Percentiles rank a stretch among this genome's conserved stretches.
Evolutionary conservation across 2,329 filamentous ascomycete species (phyloP).

Genomic region (Neophaeococcomyces aloes): DNA sequence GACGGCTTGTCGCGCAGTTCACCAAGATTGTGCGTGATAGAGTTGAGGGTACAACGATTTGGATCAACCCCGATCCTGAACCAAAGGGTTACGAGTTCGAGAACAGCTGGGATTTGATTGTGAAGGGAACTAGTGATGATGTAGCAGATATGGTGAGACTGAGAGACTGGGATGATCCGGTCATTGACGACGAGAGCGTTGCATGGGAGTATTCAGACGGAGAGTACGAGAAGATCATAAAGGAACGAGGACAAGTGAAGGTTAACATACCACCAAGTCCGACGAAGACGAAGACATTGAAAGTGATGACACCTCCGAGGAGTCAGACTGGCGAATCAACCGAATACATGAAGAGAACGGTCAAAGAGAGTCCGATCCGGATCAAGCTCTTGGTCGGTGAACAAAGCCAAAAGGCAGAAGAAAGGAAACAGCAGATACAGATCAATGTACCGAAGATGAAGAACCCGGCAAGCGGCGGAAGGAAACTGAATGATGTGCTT

Average conservation of each 20-base stretch:
- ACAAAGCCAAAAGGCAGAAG: slow-evolving; percentile 18
- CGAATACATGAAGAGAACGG: neutral
- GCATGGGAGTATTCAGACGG: slow-evolving; percentile 31
- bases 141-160: slow-evolving; percentile 63
- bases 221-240: slow-evolving; percentile 35
- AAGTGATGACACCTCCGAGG: slow-evolving; percentile 34
- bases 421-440: slow-evolving; percentile 21
- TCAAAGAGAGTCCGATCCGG: slow-evolving; percentile 8
- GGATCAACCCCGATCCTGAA: slow-evolving; percentile 84
- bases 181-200: slow-evolving; percentile 29
- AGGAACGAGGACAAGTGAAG: slow-evolving; percentile 28
- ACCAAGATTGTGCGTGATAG: slow-evolving; percentile 75
- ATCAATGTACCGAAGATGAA: slow-evolving; percentile 10
- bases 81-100: slow-evolving; percentile 76
- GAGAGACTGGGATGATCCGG: slow-evolving; percentile 46
- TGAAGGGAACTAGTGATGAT: slow-evolving; percentile 77
- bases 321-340: slow-evolving; percentile 25
- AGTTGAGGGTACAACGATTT: slow-evolving; percentile 75
- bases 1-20: slow-evolving; percentile 80
- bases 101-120: slow-evolving; percentile 85
- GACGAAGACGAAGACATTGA: slow-evolving; percentile 24
- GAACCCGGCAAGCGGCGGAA: slow-evolving; percentile 20
- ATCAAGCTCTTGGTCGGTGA: slow-evolving; percentile 6
- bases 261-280: slow-evolving; percentile 29
- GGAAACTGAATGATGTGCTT: slow-evolving; percentile 18